phyloP scores from a whole-genome alignment of 768 basidiomycete species.

The Baorangia bicolor region DNA sequence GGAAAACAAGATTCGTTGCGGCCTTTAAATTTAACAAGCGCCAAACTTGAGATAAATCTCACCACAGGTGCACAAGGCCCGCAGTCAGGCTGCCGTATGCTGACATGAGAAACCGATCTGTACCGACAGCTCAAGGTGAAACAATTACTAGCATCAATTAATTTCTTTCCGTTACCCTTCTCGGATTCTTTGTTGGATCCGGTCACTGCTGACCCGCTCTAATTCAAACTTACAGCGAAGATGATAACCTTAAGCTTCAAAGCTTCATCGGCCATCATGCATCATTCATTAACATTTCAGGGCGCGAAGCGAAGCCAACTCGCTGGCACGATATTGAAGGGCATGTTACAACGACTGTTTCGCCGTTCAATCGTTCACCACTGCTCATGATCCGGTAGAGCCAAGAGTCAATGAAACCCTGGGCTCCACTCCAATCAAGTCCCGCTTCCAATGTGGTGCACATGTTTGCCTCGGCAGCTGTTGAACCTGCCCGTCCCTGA shows the following conservation, averaged over 20 bases:
- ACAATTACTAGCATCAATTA: slow-evolving; percentile 11
- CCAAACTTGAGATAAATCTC: slow-evolving; percentile 2
- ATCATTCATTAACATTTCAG: too few relatives aligned
- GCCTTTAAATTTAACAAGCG: slow-evolving; percentile 9
- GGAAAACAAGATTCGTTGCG: slow-evolving; percentile 17
- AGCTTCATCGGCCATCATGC: slow-evolving; percentile 26
- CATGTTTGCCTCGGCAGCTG: neutral
- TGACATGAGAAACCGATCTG: slow-evolving; percentile 20
- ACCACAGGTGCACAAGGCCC: neutral
- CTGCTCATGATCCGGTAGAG: neutral
- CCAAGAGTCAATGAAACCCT: neutral
- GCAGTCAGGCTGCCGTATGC: too few relatives aligned
- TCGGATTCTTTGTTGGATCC: slow-evolving; percentile 20
- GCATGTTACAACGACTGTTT: neutral
- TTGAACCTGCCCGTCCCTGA: neutral
- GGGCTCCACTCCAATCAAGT: too few relatives aligned
- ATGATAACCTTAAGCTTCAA: too few relatives aligned
- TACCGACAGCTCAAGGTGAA: slow-evolving; percentile 26
- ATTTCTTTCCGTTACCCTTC: neutral
- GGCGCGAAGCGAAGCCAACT: slow-evolving; percentile 21
- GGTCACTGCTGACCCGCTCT: neutral
- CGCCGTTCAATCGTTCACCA: neutral
- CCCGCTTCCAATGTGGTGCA: neutral
- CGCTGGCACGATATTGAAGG: neutral
- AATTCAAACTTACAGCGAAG: slow-evolving; percentile 23